Conservation (phyloP, 345 rosid genomes). For the Lepidium sativum region DNA sequence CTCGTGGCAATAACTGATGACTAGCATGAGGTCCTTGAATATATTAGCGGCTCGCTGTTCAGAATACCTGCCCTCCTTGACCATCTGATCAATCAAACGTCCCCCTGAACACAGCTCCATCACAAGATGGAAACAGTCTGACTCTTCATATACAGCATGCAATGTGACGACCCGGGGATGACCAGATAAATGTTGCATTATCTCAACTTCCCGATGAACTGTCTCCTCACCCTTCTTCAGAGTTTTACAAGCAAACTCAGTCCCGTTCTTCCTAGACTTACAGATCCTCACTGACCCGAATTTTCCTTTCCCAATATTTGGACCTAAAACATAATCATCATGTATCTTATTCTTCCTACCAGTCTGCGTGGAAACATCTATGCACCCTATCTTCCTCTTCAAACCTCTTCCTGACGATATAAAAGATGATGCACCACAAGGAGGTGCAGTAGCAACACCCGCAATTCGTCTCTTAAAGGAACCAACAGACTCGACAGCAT, state of each 20-base stretch:
- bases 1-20: conserved; percentile 80
- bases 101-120: conserved; percentile 94
- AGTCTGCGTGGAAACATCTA: conserved; percentile 65
- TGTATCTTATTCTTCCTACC: conserved; percentile 78
- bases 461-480: conserved; percentile 71
- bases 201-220: conserved; percentile 91
- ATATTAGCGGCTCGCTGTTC: conserved; percentile 82
- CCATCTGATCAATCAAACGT: conserved; percentile 83
- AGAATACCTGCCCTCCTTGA: conserved; percentile 44
- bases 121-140: conserved; percentile 77
- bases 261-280: conserved; percentile 48
- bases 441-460: conserved; percentile 89
- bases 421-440: conserved; percentile 78
- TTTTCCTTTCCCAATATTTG: conserved; percentile 64
- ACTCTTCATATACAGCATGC: conserved; percentile 75
- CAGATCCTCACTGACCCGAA: conserved; percentile 82
- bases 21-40: conserved; percentile 82
- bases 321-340: conserved; percentile 63
- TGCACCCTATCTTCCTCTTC: conserved; percentile 96
- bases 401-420: conserved; percentile 75
- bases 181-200: conserved; percentile 95
- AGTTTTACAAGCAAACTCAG: conserved; percentile 73
- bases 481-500: conserved; percentile 40
- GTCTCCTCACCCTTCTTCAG: conserved; percentile 85
- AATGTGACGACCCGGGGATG: conserved; percentile 88